Conservation (phyloP, 805 yeast genomes). For the Sugiyamaella valdiviana region DNA sequence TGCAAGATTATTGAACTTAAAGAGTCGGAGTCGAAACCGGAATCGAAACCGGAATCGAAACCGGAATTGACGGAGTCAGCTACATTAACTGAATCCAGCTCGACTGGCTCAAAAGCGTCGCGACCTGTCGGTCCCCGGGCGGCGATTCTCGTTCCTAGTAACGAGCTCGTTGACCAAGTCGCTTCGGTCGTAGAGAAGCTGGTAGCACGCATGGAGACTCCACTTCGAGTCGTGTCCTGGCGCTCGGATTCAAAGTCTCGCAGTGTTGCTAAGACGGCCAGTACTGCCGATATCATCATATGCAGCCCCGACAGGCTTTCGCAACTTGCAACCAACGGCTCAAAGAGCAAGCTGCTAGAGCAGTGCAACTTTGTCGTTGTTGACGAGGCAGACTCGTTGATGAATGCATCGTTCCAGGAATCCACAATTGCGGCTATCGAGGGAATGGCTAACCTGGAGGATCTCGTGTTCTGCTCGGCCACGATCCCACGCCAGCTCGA, state of each 20-base stretch:
- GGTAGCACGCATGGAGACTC: background rate
- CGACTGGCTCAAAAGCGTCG: no score
- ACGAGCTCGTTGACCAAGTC: conserved; percentile 82
- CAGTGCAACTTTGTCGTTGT: conserved; percentile 59
- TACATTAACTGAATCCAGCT: no score
- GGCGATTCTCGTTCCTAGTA: conserved; percentile 80
- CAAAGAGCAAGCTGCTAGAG: conserved; percentile 24
- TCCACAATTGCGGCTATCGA: conserved; percentile 44
- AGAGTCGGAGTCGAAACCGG: no score
- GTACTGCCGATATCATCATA: conserved; percentile 67
- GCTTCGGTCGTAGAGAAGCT: conserved; percentile 35
- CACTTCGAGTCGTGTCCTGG: conserved; percentile 4
- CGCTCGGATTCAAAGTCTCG: background rate
- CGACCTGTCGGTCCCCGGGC: conserved; percentile 33
- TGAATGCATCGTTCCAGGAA: conserved; percentile 72
- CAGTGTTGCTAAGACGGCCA: background rate
- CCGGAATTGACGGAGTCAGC: no score
- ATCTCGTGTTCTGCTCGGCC: conserved; percentile 77
- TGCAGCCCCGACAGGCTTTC: conserved; percentile 77
- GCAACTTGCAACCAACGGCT: conserved; percentile 26
- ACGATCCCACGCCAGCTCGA: conserved; percentile 80
- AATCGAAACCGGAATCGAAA: no score
- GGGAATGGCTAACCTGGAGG: conserved; percentile 45
- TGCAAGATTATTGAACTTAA: conserved; percentile 62
- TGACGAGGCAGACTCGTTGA: conserved; percentile 91